A percentile compares a stretch with the other conserved stretches of the same genome.
These are phyloP conservation scores for Diplodia corticola DNA, from an alignment of 2,329 filamentous ascomycete species.

Conservation along the genomic window DNA sequence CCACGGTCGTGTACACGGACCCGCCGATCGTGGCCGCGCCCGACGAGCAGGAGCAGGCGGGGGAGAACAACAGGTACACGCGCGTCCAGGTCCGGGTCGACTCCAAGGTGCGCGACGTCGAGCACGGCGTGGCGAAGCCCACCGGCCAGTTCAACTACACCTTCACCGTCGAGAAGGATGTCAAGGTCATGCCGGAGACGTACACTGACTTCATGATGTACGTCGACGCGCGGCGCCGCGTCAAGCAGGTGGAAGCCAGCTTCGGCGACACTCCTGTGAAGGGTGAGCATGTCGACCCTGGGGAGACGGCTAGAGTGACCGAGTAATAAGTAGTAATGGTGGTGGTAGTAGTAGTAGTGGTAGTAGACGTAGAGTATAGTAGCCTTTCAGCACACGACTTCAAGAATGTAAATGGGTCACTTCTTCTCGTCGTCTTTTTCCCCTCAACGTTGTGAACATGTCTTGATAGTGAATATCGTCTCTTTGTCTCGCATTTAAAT, in stretches of 20 bases:
- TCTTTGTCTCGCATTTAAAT: not conserved
- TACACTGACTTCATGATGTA: slow-evolving; percentile 68
- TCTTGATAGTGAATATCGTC: not conserved
- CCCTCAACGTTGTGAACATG: not conserved
- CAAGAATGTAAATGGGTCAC: not conserved
- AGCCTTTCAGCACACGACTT: not conserved
- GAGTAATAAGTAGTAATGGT: slow-evolving; percentile 27
- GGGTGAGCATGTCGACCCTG: slow-evolving; percentile 16
- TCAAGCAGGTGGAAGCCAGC: slow-evolving; percentile 53
- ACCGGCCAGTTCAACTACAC: slow-evolving; percentile 79
- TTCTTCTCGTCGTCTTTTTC: too few species aligned
- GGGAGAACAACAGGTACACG: slow-evolving; percentile 50
- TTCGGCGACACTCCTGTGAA: slow-evolving; percentile 26
- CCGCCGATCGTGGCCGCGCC: slow-evolving; percentile 50
- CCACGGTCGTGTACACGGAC: slow-evolving; percentile 71
- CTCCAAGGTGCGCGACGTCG: slow-evolving; percentile 70
- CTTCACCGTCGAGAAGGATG: slow-evolving; percentile 64
- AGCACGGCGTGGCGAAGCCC: slow-evolving; percentile 66
- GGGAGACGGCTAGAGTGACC: slow-evolving; percentile 35
- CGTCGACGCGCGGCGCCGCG: slow-evolving; percentile 60
- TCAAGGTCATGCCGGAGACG: slow-evolving; percentile 65
- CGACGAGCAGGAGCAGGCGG: slow-evolving; percentile 33
- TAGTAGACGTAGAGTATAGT: too few species aligned
- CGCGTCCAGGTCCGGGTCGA: slow-evolving; percentile 71
- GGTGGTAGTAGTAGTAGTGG: not conserved